Base-by-base conservation (phyloP, 169 alveolate species). In the Plasmodium cynomolgi region DNA sequence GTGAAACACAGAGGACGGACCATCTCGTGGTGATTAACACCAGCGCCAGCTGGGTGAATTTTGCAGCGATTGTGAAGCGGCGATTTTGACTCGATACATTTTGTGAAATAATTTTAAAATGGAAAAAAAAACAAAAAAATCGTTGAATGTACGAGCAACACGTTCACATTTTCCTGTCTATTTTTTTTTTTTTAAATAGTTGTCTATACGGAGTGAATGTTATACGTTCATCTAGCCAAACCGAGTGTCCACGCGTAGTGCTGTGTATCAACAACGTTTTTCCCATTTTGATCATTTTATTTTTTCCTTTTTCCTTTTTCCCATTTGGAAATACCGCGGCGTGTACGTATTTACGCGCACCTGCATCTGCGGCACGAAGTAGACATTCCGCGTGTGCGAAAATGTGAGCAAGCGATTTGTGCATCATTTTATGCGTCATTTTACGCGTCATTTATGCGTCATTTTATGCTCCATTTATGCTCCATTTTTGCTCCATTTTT, bases 281-380 rank as follows among this genome's bases (percentile, higher is more conserved):
- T 23, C 75, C 15, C 33, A 62, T 20, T 62, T 23, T 62, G 3
- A n/a, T 62, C 33, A 62, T 62, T 62, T 62, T 26, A 62, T n/a
- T 62, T 62, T 56, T 62, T 62, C 33, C 33, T 62, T 62, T 56
- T 62, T 62, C 33, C 33, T 62, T 26, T 62, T 62, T 20, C 15
- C 75, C 75, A 62, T n/a, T 7, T 62, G 33, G 75, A 23, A 62
- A 62, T 62, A 62, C 33, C 75, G 29, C 75, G 33, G 13, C 34
- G 75, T 62, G 75, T 62, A 62, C 2, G 75, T 62, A 62, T 62
- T 62, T 62, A 62, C 75, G 33, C 75, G 37, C 37, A 62, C 75
- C 75, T 62, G 75, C 75, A 62, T 62, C 75, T 62, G 33, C 33
- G 75, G 75, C 75, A 62, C 75, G 33, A 62, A 62, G 33, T 62